phyloP scores from a whole-genome alignment of 2,329 filamentous ascomycete genomes.

The Fusarium lateritium region DNA sequence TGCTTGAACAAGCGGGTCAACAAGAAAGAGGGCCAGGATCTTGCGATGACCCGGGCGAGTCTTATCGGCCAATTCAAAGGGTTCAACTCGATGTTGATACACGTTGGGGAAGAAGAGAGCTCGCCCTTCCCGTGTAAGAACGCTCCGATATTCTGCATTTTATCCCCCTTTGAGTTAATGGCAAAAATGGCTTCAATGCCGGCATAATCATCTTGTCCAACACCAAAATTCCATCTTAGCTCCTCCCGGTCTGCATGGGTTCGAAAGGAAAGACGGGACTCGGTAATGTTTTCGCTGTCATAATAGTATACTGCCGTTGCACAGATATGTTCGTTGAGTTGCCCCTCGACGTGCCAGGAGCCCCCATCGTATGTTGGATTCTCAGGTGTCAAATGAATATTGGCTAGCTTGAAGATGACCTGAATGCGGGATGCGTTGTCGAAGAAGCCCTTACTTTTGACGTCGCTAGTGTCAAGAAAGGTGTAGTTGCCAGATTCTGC shows the following conservation, averaged over 20 bases:
- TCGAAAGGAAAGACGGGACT: slow-evolving; percentile 65
- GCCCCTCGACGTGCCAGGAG: slow-evolving; percentile 69
- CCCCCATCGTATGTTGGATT: slow-evolving; percentile 68
- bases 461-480: slow-evolving; percentile 36
- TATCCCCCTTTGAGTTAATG: slow-evolving; percentile 38
- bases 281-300: slow-evolving; percentile 71
- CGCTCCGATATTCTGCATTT: slow-evolving; percentile 58
- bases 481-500: background rate
- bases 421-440: slow-evolving; percentile 61
- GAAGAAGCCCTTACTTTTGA: slow-evolving; percentile 51
- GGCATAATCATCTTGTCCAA: slow-evolving; percentile 53
- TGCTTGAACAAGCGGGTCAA: slow-evolving; percentile 62
- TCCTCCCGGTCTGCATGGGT: slow-evolving; percentile 56
- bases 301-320: slow-evolving; percentile 76
- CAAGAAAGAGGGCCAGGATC: slow-evolving; percentile 67
- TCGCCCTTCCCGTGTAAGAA: slow-evolving; percentile 63
- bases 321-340: slow-evolving; percentile 74
- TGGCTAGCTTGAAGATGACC: slow-evolving; percentile 74
- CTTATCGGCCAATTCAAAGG: slow-evolving; percentile 67
- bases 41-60: slow-evolving; percentile 64
- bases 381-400: slow-evolving; percentile 72
- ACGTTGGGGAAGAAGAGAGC: slow-evolving; percentile 70
- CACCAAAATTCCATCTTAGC: slow-evolving; percentile 42
- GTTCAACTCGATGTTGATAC: slow-evolving; percentile 65
- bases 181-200: slow-evolving; percentile 56